phyloP scores from a whole-genome alignment of 805 yeast genomes.

The Candida parachauliodes region DNA sequence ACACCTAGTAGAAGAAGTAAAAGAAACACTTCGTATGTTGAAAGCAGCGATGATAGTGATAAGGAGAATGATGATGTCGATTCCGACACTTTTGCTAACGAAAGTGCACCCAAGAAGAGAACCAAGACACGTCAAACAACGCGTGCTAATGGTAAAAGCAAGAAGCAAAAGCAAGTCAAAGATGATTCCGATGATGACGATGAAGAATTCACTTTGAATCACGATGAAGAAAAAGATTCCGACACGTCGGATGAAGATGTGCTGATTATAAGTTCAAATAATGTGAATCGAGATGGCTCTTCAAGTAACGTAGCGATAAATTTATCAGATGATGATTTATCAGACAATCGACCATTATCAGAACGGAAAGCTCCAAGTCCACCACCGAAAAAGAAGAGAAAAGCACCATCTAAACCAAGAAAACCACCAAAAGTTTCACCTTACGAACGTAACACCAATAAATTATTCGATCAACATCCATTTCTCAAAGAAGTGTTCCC shows the following conservation, averaged over 20 bases:
- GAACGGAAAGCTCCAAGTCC: constrained; percentile 20
- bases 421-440: constrained; percentile 61
- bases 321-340: constrained; percentile 20
- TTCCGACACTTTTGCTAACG: constrained; percentile 10
- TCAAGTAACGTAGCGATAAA: constrained; percentile 22
- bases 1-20: constrained; percentile 13
- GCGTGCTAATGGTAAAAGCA: constrained; percentile 8
- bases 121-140: constrained; percentile 12
- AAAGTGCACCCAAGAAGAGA: constrained; percentile 8
- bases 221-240: constrained; percentile 6
- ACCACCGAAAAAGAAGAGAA: constrained; percentile 15
- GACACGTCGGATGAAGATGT: constrained; percentile 36
- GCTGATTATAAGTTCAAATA: constrained; percentile 24
- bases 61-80: constrained; percentile 15
- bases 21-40: constrained; percentile 20
- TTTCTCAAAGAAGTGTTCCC: constrained; percentile 71
- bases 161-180: constrained; percentile 7
- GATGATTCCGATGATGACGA: constrained; percentile 13
- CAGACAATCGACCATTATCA: constrained; percentile 24
- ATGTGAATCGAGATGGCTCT: constrained; percentile 18
- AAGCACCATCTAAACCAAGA: constrained; percentile 25
- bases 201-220: constrained; percentile 12
- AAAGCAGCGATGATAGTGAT: constrained; percentile 20
- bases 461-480: constrained; percentile 74
- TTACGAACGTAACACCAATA: constrained; percentile 64